phyloP scores from a whole-genome alignment of 2,329 filamentous ascomycete genomes.

The Monosporascus sp. region DNA sequence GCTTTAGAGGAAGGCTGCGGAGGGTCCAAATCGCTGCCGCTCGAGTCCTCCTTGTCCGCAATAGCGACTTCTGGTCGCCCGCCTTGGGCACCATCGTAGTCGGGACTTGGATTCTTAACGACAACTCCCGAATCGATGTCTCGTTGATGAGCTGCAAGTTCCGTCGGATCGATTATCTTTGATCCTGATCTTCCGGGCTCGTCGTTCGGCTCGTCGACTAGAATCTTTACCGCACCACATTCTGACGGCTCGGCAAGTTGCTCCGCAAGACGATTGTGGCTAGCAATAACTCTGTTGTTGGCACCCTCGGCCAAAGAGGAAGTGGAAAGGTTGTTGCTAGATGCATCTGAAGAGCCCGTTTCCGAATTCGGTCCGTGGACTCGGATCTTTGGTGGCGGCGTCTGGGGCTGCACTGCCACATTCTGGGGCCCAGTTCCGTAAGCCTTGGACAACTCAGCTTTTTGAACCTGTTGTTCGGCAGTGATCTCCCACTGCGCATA shows the following conservation, averaged over 20 bases:
- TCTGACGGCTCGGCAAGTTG: conserved; percentile 1
- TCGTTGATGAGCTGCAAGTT: conserved; percentile 6
- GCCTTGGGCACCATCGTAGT: conserved; percentile 12
- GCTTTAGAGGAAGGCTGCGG: conserved; percentile 2
- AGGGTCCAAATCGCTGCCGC: not conserved
- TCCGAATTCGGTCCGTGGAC: conserved; percentile 21
- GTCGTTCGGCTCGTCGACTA: conserved; percentile 13
- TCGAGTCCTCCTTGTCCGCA: not conserved
- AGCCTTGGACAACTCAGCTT: conserved; percentile 50
- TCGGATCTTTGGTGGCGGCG: conserved; percentile 22
- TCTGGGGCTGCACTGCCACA: conserved; percentile 10
- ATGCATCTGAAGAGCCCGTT: conserved; percentile 7
- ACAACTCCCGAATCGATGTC: conserved; percentile 7
- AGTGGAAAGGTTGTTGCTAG: conserved; percentile 8
- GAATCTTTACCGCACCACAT: conserved; percentile 11
- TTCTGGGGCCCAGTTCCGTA: conserved; percentile 1
- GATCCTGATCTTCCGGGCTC: conserved; percentile 2
- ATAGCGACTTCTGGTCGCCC: conserved; percentile 1
- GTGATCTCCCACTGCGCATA: conserved; percentile 78
- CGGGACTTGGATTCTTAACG: conserved; percentile 7
- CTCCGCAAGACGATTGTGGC: conserved; percentile 2
- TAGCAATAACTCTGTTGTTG: conserved; percentile 1
- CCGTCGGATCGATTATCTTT: conserved; percentile 6
- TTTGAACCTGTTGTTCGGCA: conserved; percentile 69
- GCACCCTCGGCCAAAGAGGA: conserved; percentile 9